Evolutionary conservation across 2,329 filamentous ascomycete species (phyloP).

Genomic region (Gaeumannomyces tritici): DNA sequence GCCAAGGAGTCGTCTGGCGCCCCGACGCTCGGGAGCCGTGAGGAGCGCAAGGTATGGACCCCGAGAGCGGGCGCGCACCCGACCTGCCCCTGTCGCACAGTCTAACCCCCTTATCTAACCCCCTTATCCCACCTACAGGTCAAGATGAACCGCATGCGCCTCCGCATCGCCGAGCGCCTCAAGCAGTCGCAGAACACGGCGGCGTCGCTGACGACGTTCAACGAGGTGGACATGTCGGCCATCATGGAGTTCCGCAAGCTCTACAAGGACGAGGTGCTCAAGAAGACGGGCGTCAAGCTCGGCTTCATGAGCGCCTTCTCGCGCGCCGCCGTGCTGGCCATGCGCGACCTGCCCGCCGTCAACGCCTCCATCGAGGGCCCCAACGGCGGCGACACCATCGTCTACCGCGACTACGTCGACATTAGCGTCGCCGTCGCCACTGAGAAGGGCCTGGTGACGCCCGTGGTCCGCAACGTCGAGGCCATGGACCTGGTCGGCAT

Average conservation of each 20-base stretch:
- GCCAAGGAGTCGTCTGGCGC: slow-evolving; percentile 26
- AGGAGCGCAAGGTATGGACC: slow-evolving; percentile 74
- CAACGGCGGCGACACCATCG: slow-evolving; percentile 91
- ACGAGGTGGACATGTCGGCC: slow-evolving; percentile 98
- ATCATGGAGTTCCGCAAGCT: slow-evolving; percentile 95
- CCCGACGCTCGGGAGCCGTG: slow-evolving; percentile 58
- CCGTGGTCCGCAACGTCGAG: slow-evolving; percentile 91
- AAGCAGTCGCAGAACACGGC: slow-evolving; percentile 99
- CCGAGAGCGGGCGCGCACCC: neutral
- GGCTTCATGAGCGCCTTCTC: slow-evolving; percentile 99
- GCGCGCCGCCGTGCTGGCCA: slow-evolving; percentile 78
- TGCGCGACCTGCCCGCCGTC: slow-evolving; percentile 88
- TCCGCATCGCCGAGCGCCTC: slow-evolving; percentile 91
- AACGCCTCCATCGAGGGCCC: slow-evolving; percentile 97
- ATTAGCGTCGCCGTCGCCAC: slow-evolving; percentile 96
- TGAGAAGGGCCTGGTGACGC: slow-evolving; percentile 93
- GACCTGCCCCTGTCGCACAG: too few relatives aligned
- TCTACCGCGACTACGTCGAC: slow-evolving; percentile 97
- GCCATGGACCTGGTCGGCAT: slow-evolving; percentile 79
- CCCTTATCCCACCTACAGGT: slow-evolving; percentile 50
- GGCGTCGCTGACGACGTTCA: slow-evolving; percentile 94
- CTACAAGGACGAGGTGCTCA: slow-evolving; percentile 93
- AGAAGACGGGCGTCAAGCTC: slow-evolving; percentile 94
- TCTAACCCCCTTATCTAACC: neutral
- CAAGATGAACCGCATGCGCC: slow-evolving; percentile 99